Evolutionary conservation across 768 basidiomycete species (phyloP).

Genomic region (Saitozyma podzolica): DNA sequence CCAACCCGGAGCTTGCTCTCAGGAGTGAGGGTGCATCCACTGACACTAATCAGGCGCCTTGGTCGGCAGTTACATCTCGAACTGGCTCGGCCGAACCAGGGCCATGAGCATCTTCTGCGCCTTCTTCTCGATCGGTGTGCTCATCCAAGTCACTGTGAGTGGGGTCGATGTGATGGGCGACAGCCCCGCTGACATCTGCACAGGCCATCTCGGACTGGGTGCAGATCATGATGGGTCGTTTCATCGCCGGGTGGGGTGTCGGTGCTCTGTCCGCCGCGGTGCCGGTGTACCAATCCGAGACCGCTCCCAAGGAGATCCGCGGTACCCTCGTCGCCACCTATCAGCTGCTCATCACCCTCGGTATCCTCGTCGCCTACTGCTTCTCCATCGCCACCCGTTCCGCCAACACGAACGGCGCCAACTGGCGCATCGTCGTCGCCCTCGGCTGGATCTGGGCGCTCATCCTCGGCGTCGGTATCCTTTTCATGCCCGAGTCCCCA

Average conservation of each 20-base stretch:
- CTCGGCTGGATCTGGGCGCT: constrained; percentile 20
- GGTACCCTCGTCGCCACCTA: constrained; percentile 56
- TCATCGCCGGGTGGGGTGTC: constrained; percentile 61
- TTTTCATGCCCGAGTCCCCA: constrained; percentile 45
- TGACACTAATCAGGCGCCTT: neutral
- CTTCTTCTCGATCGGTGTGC: constrained; percentile 2
- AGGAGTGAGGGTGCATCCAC: neutral
- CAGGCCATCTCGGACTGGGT: constrained; percentile 57
- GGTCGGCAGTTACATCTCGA: constrained; percentile 55
- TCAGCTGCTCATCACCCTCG: constrained; percentile 62
- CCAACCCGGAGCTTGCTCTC: constrained; percentile 18
- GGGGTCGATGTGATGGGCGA: constrained; percentile 56
- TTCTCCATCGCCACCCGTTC: constrained; percentile 68
- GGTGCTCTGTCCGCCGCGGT: constrained; percentile 12
- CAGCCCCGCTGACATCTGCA: constrained; percentile 53
- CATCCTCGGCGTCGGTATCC: constrained; percentile 31
- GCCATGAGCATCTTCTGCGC: constrained; percentile 67
- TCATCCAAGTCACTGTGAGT: neutral
- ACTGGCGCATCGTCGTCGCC: constrained; percentile 25
- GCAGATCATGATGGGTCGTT: constrained; percentile 65
- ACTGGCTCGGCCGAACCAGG: constrained; percentile 65
- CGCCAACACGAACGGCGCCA: constrained; percentile 19
- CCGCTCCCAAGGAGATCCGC: constrained; percentile 69
- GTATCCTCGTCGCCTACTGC: constrained; percentile 60
- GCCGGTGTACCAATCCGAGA: constrained; percentile 67